Evolutionary conservation across 1,284 basidiomycete genomes (phyloP).

Genomic region (Quambalaria eucalypti): DNA sequence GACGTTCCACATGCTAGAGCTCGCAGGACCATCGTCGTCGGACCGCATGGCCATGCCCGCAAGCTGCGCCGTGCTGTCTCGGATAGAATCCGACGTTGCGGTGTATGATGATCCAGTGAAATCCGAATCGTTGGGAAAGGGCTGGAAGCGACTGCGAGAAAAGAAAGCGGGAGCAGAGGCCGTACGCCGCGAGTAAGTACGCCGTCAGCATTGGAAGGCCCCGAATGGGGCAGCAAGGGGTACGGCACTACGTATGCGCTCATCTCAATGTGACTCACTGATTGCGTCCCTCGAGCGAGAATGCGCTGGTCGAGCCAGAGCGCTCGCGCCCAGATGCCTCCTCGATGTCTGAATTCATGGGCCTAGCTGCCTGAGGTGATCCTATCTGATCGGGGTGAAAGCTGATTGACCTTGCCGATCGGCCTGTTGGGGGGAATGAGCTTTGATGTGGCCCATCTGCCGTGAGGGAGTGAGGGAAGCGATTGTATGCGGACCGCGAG

Average conservation of each 20-base stretch:
- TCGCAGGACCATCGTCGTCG: conserved; percentile 21
- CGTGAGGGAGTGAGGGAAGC: neutral
- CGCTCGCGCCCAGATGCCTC: too few relatives aligned
- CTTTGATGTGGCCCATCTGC: neutral
- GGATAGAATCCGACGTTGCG: conserved; percentile 33
- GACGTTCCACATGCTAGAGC: conserved; percentile 5
- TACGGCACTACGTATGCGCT: neutral
- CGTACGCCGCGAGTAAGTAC: neutral
- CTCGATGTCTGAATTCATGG: too few relatives aligned
- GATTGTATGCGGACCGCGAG: too few relatives aligned
- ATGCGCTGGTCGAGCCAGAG: too few relatives aligned
- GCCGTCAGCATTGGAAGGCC: neutral
- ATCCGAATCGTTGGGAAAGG: conserved; percentile 8
- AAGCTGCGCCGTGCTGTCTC: conserved; percentile 39
- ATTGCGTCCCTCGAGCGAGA: conserved; percentile 36
- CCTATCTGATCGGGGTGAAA: neutral
- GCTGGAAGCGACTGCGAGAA: conserved; percentile 5
- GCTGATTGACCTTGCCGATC: neutral
- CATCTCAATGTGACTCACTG: conserved; percentile 15
- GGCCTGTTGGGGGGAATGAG: neutral
- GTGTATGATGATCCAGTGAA: conserved; percentile 26
- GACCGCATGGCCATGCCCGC: conserved; percentile 35
- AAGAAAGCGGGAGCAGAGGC: conserved; percentile 2
- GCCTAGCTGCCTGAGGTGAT: too few relatives aligned
- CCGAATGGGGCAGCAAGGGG: neutral